These are phyloP conservation scores for Mortierella polycephala DNA, from an alignment of 371 early-diverging fungal species.

Conservation along the genomic window DNA sequence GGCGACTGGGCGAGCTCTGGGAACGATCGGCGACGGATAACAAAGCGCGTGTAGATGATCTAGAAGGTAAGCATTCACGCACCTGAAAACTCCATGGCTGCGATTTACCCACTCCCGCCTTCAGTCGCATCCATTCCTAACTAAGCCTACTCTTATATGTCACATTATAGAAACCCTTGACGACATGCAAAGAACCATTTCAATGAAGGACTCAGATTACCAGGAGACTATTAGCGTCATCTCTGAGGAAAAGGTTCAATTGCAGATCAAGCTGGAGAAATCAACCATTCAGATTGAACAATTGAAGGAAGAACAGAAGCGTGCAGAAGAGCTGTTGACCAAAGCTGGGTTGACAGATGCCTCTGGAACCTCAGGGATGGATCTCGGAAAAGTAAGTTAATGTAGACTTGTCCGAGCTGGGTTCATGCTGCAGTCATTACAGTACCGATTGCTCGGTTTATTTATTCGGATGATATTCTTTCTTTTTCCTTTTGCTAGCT, in stretches of 20 bases:
- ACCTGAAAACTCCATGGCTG: no score
- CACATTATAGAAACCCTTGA: constrained; percentile 27
- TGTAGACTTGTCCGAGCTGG: neutral
- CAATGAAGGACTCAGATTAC: constrained; percentile 33
- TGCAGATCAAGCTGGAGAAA: constrained; percentile 37
- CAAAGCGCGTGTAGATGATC: constrained; percentile 59
- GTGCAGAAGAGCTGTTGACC: constrained; percentile 42
- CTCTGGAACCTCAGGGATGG: constrained; percentile 18
- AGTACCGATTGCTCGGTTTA: no score
- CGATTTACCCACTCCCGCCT: no score
- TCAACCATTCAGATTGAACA: constrained; percentile 49
- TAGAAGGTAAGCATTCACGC: constrained; percentile 52
- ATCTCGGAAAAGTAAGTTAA: constrained; percentile 35
- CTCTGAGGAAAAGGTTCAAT: constrained; percentile 37
- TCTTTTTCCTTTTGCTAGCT: constrained; percentile 7
- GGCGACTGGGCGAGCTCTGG: constrained; percentile 67
- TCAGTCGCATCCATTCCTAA: no score
- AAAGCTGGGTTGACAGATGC: constrained; percentile 41
- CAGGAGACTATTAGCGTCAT: constrained; percentile 26
- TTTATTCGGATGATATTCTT: no score
- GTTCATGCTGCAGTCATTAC: neutral
- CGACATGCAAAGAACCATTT: constrained; percentile 30
- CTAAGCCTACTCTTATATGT: no score
- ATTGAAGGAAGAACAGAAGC: constrained; percentile 55
- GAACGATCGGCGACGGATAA: constrained; percentile 62